Percentiles rank a stretch among this genome's conserved stretches.
phyloP scores from a whole-genome alignment of 352 stramenopile species.

The Globisporangium cystogenes region DNA sequence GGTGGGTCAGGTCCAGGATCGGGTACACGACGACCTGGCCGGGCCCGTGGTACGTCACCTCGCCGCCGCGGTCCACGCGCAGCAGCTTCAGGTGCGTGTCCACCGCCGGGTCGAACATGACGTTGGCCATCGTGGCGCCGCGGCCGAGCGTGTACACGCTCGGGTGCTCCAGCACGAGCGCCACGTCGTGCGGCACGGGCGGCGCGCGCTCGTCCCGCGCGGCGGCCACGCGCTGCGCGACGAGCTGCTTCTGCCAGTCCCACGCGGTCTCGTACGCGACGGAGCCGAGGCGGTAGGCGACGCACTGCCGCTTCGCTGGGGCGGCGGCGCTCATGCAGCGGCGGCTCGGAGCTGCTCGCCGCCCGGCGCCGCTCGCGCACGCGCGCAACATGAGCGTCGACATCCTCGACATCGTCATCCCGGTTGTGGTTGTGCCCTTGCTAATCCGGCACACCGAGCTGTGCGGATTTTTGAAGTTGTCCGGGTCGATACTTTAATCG shows the following conservation, averaged over 20 bases:
- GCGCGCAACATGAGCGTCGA: neutral
- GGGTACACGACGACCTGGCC: conserved; percentile 98
- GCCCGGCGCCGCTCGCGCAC: no score
- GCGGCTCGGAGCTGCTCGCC: neutral
- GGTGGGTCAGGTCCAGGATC: conserved; percentile 93
- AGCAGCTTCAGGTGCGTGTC: conserved; percentile 85
- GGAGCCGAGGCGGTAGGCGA: conserved; percentile 57
- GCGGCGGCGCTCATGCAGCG: neutral
- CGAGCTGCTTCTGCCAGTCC: conserved; percentile 86
- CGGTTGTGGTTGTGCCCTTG: no score
- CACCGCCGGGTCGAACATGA: conserved; percentile 52
- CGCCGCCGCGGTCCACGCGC: conserved; percentile 96
- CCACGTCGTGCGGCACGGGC: conserved; percentile 76
- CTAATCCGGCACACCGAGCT: neutral
- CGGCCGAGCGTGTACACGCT: conserved; percentile 96
- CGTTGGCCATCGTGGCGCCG: conserved; percentile 74
- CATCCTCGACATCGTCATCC: neutral
- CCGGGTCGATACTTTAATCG: neutral
- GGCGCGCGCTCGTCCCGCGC: conserved; percentile 29
- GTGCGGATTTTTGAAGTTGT: conserved; percentile 1
- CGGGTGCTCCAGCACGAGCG: conserved; percentile 91
- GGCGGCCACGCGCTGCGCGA: conserved; percentile 65
- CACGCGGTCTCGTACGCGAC: conserved; percentile 85
- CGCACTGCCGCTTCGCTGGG: conserved; percentile 23
- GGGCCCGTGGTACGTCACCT: conserved; percentile 98